Evolutionary conservation across 2,329 filamentous ascomycete species (phyloP).

Genomic region (Zymoseptoria ardabiliae): DNA sequence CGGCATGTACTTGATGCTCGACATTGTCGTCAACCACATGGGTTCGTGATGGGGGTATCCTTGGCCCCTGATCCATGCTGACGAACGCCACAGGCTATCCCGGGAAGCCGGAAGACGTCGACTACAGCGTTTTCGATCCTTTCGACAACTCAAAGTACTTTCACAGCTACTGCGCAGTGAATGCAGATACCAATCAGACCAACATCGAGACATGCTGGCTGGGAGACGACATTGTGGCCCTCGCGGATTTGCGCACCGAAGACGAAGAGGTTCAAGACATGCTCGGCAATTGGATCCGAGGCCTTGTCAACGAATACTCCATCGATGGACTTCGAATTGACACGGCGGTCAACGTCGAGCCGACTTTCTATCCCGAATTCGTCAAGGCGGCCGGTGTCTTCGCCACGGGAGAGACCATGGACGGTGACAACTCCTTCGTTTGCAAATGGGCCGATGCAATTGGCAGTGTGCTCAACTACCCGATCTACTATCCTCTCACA

Average conservation of each 20-base stretch:
- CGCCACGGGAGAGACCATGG: constrained; percentile 33
- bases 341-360: constrained; percentile 33
- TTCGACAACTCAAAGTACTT: constrained; percentile 54
- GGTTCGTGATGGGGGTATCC: constrained; percentile 3
- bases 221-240: constrained; percentile 41
- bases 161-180: constrained; percentile 51
- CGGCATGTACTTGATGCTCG: constrained; percentile 55
- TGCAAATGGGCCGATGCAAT: constrained; percentile 32
- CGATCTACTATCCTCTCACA: constrained; percentile 33
- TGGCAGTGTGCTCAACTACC: constrained; percentile 33
- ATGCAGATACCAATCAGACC: constrained; percentile 43
- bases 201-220: constrained; percentile 44
- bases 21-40: constrained; percentile 52
- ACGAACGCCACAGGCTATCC: constrained; percentile 31
- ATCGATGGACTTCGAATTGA: constrained; percentile 37
- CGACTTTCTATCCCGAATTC: constrained; percentile 32
- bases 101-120: constrained; percentile 41
- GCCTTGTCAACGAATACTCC: constrained; percentile 37
- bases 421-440: constrained; percentile 26
- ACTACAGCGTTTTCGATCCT: constrained; percentile 47
- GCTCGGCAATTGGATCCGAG: constrained; percentile 36
- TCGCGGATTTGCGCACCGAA: constrained; percentile 43
- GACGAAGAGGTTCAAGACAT: constrained; percentile 34
- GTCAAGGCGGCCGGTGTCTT: constrained; percentile 31
- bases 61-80: background rate